These are phyloP conservation scores for Dactylellina sp. DNA, from an alignment of 2,329 filamentous ascomycete genomes.

Conservation along the genomic window DNA sequence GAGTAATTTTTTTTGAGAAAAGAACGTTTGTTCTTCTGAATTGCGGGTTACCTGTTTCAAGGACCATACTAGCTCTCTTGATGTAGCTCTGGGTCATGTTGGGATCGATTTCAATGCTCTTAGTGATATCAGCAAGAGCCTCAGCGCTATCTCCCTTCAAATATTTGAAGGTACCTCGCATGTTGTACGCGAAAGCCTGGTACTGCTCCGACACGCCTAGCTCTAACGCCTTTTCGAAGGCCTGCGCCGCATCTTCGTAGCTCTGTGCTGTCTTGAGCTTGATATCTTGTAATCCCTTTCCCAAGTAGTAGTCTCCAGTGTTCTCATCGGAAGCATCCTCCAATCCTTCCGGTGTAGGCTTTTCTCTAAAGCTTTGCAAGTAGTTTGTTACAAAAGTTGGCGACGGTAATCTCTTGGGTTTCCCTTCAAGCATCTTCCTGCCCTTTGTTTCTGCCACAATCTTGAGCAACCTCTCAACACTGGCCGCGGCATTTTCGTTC, in stretches of 20 bases:
- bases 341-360: conserved; percentile 81
- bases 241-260: conserved; percentile 85
- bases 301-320: conserved; percentile 85
- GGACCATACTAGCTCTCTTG: conserved; percentile 97
- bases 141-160: conserved; percentile 86
- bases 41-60: conserved; percentile 79
- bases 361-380: conserved; percentile 94
- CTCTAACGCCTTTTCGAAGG: conserved; percentile 90
- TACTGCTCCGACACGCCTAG: conserved; percentile 81
- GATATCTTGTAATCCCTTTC: conserved; percentile 83
- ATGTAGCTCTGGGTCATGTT: conserved; percentile 95
- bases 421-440: conserved; percentile 83
- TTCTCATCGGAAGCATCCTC: conserved; percentile 84
- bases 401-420: conserved; percentile 88
- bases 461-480: conserved; percentile 92
- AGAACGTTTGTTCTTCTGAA: background rate
- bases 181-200: conserved; percentile 93
- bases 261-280: conserved; percentile 83
- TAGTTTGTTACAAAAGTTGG: conserved; percentile 98
- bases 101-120: conserved; percentile 90
- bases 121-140: conserved; percentile 86
- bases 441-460: conserved; percentile 96
- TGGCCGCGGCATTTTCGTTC: conserved; percentile 86
- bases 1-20: background rate
- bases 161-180: conserved; percentile 95